Conservation (phyloP, 768 basidiomycete genomes). For the Phylloporus arenicola region DNA sequence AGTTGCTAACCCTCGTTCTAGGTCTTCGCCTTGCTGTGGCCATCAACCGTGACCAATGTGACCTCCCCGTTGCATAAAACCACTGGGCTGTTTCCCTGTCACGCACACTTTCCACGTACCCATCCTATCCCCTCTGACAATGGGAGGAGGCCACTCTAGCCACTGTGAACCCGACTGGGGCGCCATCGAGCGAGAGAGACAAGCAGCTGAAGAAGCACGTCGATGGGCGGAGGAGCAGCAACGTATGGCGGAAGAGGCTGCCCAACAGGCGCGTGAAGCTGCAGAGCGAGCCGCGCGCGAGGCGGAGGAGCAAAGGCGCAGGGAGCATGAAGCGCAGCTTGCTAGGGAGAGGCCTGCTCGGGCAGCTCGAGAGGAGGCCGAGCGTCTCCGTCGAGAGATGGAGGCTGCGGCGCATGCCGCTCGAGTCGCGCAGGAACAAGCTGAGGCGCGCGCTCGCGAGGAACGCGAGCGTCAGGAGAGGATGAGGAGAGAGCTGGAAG, state of each 20-base stretch:
- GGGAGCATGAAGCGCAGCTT: constrained; percentile 13
- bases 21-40: too few relatives aligned
- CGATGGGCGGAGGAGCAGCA: constrained; percentile 18
- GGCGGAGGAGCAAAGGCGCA: constrained; percentile 13
- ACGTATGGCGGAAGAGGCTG: constrained; percentile 15
- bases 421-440: constrained; percentile 17
- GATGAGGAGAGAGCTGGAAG: constrained; percentile 15
- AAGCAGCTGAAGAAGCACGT: constrained; percentile 17
- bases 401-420: constrained; percentile 23
- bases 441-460: constrained; percentile 22
- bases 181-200: constrained; percentile 18
- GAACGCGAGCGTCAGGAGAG: constrained; percentile 20
- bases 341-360: constrained; percentile 21
- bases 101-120: not conserved
- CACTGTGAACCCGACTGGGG: constrained; percentile 21
- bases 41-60: too few relatives aligned
- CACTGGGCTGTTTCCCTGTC: not conserved
- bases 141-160: constrained; percentile 26
- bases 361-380: constrained; percentile 19
- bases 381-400: constrained; percentile 16
- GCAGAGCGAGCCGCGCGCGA: constrained; percentile 22
- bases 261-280: constrained; percentile 18
- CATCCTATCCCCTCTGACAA: not conserved
- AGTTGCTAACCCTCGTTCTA: too few relatives aligned
- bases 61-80: not conserved